A percentile compares a stretch with the other conserved stretches of the same genome.
These are phyloP conservation scores for Tricharina praecox DNA, from an alignment of 495 filamentous ascomycete species.

Conservation along the genomic window DNA sequence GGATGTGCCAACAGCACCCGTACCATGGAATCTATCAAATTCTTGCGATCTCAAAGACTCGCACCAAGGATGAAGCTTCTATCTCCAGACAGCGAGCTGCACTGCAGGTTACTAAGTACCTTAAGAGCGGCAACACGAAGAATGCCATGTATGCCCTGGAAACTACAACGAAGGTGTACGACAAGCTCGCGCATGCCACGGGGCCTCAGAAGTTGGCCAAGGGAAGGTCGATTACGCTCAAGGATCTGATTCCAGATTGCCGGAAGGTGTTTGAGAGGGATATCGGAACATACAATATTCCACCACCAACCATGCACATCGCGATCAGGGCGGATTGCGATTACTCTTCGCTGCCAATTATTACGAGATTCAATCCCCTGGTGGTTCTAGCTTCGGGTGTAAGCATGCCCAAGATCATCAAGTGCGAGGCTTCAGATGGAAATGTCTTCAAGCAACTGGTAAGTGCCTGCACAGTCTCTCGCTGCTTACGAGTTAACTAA, in stretches of 20 bases:
- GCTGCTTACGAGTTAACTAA: conserved; percentile 3
- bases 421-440: conserved; percentile 59
- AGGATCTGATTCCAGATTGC: neutral
- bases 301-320: conserved; percentile 79
- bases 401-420: conserved; percentile 81
- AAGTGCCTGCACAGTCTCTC: conserved; percentile 21
- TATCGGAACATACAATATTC: conserved; percentile 45
- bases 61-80: conserved; percentile 52
- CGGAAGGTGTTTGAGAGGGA: conserved; percentile 36
- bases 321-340: conserved; percentile 52
- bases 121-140: conserved; percentile 33
- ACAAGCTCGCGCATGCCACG: conserved; percentile 51
- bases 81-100: conserved; percentile 57
- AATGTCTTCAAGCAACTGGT: conserved; percentile 67
- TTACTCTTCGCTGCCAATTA: conserved; percentile 57
- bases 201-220: conserved; percentile 8
- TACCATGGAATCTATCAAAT: conserved; percentile 96
- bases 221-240: neutral
- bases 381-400: conserved; percentile 80
- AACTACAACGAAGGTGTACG: conserved; percentile 56
- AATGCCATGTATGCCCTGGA: conserved; percentile 44
- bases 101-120: conserved; percentile 40
- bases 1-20: conserved; percentile 80
- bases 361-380: conserved; percentile 46
- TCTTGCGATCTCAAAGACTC: conserved; percentile 56